These are phyloP conservation scores for Mycoemilia scoparia DNA, from an alignment of 192 early-diverging fungal species.

Conservation along the genomic window DNA sequence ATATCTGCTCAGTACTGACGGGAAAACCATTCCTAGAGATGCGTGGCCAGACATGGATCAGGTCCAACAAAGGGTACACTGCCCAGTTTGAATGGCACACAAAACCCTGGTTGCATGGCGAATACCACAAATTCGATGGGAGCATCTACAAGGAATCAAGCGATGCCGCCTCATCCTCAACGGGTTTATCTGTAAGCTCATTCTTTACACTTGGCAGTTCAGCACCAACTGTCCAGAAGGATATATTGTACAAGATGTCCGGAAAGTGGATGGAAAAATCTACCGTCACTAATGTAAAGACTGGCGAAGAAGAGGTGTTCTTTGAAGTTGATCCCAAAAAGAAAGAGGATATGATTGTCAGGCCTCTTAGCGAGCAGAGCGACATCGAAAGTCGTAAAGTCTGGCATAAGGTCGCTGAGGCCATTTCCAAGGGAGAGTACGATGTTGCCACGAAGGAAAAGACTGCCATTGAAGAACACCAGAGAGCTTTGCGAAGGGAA, in stretches of 20 bases:
- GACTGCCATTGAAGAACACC: slow-evolving; percentile 45
- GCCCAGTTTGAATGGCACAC: slow-evolving; percentile 53
- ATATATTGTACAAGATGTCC: slow-evolving; percentile 24
- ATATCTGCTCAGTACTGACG: slow-evolving; percentile 54
- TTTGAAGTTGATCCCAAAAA: slow-evolving; percentile 39
- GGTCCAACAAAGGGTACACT: slow-evolving; percentile 29
- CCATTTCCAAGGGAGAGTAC: slow-evolving; percentile 46
- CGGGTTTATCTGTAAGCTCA: too few relatives aligned
- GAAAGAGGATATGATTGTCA: slow-evolving; percentile 32
- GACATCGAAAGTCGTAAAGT: slow-evolving; percentile 46
- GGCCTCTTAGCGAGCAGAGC: slow-evolving; percentile 36
- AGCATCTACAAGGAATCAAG: slow-evolving; percentile 18
- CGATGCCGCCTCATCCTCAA: slow-evolving; percentile 11
- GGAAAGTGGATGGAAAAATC: slow-evolving; percentile 57
- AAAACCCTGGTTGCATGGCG: slow-evolving; percentile 62
- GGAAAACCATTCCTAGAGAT: slow-evolving; percentile 45
- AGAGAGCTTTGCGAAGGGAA: slow-evolving; percentile 40
- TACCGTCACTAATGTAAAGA: slow-evolving; percentile 29
- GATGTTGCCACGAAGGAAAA: slow-evolving; percentile 47
- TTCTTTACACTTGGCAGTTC: slow-evolving; percentile 8
- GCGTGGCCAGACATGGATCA: slow-evolving; percentile 36
- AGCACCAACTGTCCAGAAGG: slow-evolving; percentile 6
- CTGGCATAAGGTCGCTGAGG: slow-evolving; percentile 49
- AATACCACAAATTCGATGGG: slow-evolving; percentile 60
- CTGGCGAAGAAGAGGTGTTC: slow-evolving; percentile 28